Percentiles rank a stretch among this genome's conserved stretches.
These are phyloP conservation scores for Starmerella riodocensis DNA, from an alignment of 805 yeast species.

Conservation along the genomic window DNA sequence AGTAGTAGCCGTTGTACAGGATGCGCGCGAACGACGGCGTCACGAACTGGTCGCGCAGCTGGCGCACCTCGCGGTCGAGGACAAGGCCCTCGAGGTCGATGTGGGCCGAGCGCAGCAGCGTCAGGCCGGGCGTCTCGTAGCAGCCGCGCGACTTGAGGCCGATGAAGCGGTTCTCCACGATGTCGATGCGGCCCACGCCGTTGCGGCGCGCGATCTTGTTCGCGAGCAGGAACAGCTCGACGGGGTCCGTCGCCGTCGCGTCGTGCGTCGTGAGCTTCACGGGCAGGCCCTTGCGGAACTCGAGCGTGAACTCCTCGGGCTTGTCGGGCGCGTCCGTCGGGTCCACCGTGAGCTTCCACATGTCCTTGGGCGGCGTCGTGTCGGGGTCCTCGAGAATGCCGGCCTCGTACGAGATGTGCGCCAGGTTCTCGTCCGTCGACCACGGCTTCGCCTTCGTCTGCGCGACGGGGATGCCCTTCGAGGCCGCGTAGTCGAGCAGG, in stretches of 20 bases:
- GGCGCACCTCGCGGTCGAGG: conserved; percentile 93
- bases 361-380: conserved; percentile 97
- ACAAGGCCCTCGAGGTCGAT: conserved; percentile 95
- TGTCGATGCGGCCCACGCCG: conserved; percentile 98
- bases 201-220: conserved; percentile 95
- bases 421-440: conserved; percentile 99
- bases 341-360: conserved; percentile 98
- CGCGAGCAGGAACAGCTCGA: conserved; percentile 83
- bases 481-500: conserved; percentile 82
- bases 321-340: conserved; percentile 87
- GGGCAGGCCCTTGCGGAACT: conserved; percentile 79
- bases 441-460: conserved; percentile 99
- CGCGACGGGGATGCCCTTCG: conserved; percentile 82
- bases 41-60: conserved; percentile 90
- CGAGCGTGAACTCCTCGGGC: conserved; percentile 80
- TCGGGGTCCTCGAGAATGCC: conserved; percentile 98
- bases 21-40: conserved; percentile 81
- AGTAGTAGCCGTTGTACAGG: conserved; percentile 94
- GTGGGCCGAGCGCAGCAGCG: conserved; percentile 85
- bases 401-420: conserved; percentile 98
- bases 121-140: conserved; percentile 98
- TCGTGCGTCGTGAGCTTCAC: conserved; percentile 58
- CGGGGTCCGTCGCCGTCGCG: conserved; percentile 64
- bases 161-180: conserved; percentile 96
- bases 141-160: conserved; percentile 99